phyloP scores from a whole-genome alignment of 1,139 yeast genomes.

The Pichia cactophila region DNA sequence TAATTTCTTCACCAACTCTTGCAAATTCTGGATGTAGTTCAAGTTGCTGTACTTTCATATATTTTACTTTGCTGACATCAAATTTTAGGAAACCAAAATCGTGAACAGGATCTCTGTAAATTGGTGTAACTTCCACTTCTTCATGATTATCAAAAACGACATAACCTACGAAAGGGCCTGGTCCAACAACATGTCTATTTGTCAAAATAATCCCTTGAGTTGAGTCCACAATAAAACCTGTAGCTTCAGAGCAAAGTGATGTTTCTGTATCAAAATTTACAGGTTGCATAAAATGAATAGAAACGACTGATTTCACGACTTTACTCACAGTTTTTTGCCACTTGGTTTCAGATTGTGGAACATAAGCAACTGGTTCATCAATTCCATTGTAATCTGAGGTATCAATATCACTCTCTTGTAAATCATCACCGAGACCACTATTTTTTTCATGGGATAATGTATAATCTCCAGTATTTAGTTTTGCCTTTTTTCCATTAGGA shows the following conservation, averaged over 20 bases:
- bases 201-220: conserved; percentile 76
- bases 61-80: conserved; percentile 62
- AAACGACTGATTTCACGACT: conserved; percentile 81
- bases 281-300: conserved; percentile 85
- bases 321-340: conserved; percentile 82
- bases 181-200: conserved; percentile 90
- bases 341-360: conserved; percentile 19
- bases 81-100: conserved; percentile 79
- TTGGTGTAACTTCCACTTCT: conserved; percentile 80
- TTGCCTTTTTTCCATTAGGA: not conserved
- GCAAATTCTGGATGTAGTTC: conserved; percentile 76
- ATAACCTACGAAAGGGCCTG: conserved; percentile 88
- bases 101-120: conserved; percentile 79
- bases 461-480: not conserved
- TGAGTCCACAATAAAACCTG: conserved; percentile 92
- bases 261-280: conserved; percentile 80
- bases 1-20: conserved; percentile 79
- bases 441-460: not conserved
- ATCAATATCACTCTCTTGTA: conserved; percentile 4
- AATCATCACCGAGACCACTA: not conserved
- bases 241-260: conserved; percentile 80
- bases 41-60: conserved; percentile 62
- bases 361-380: conserved; percentile 7
- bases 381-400: not conserved
- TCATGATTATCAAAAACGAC: conserved; percentile 94